Percentiles rank a stretch among this genome's conserved stretches.
Evolutionary conservation across 1,284 basidiomycete genomes (phyloP).

Genomic region (Pascua guehoae): DNA sequence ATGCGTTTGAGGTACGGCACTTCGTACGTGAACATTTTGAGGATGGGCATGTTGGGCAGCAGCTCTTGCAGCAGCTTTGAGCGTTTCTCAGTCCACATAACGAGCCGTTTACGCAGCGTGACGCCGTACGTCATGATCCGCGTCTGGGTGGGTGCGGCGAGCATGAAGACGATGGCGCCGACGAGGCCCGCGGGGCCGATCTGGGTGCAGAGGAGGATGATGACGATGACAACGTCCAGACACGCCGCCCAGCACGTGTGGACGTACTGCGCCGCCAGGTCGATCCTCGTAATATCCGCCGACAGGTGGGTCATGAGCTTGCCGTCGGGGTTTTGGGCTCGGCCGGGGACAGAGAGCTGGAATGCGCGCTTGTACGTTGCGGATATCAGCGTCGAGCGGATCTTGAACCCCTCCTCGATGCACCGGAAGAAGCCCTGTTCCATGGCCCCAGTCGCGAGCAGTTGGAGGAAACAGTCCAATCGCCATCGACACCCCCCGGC

Average conservation of each 20-base stretch:
- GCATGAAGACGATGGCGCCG: slow-evolving; percentile 64
- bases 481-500: not conserved
- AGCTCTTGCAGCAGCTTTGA: slow-evolving; percentile 73
- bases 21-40: slow-evolving; percentile 69
- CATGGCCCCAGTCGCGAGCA: not conserved
- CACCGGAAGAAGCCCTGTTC: not conserved
- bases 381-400: slow-evolving; percentile 73
- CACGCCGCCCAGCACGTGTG: not conserved
- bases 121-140: slow-evolving; percentile 56
- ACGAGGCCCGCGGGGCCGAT: slow-evolving; percentile 68
- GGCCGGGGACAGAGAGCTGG: slow-evolving; percentile 66
- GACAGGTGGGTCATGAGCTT: slow-evolving; percentile 68
- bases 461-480: slow-evolving; percentile 2
- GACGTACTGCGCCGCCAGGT: not conserved
- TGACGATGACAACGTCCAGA: slow-evolving; percentile 34
- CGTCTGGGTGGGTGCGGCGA: slow-evolving; percentile 64
- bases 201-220: slow-evolving; percentile 40
- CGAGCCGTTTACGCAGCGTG: slow-evolving; percentile 55
- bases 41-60: slow-evolving; percentile 63
- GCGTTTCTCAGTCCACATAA: slow-evolving; percentile 69
- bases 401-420: no score
- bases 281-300: slow-evolving; percentile 50
- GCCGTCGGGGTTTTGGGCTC: slow-evolving; percentile 68
- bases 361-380: slow-evolving; percentile 75
- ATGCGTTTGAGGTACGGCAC: slow-evolving; percentile 59